A percentile compares a stretch with the other conserved stretches of the same genome.
phyloP scores from a whole-genome alignment of 2,329 filamentous ascomycete species.

The Arthrinium phaeospermum region DNA sequence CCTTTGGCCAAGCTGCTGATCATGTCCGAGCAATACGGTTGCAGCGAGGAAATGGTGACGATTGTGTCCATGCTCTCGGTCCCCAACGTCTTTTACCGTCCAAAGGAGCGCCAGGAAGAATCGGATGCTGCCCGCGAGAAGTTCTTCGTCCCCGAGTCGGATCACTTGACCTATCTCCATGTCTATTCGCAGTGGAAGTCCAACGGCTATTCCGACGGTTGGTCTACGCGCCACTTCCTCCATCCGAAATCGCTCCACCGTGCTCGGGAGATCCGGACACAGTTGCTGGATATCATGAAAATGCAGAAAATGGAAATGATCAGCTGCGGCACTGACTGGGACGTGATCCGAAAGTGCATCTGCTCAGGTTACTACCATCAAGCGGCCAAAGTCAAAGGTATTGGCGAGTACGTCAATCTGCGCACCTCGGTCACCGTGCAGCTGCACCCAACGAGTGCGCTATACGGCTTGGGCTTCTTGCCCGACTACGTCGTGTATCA shows the following conservation, averaged over 20 bases:
- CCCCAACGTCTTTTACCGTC: constrained; percentile 94
- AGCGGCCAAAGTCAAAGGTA: constrained; percentile 92
- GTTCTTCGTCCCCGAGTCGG: constrained; percentile 97
- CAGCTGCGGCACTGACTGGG: constrained; percentile 96
- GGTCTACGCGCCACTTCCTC: constrained; percentile 92
- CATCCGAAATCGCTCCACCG: constrained; percentile 92
- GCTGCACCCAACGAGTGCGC: constrained; percentile 89
- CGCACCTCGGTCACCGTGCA: constrained; percentile 94
- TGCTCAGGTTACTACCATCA: constrained; percentile 99
- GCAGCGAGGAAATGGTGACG: constrained; percentile 96
- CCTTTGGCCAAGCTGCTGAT: constrained; percentile 94
- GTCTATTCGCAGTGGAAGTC: constrained; percentile 95
- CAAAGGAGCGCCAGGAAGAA: constrained; percentile 95
- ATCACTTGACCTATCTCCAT: constrained; percentile 93
- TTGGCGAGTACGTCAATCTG: constrained; percentile 96
- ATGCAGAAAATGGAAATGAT: constrained; percentile 88
- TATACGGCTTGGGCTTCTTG: constrained; percentile 91
- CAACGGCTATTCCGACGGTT: constrained; percentile 87
- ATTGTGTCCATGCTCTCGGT: constrained; percentile 99
- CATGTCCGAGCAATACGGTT: constrained; percentile 86
- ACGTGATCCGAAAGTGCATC: constrained; percentile 92
- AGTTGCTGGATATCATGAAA: constrained; percentile 91
- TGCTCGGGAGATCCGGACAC: constrained; percentile 92
- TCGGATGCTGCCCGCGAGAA: constrained; percentile 95
- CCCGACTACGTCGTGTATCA: constrained; percentile 98